Base-by-base conservation (phyloP, 169 alveolate species). In the Plasmodium chabaudi region DNA sequence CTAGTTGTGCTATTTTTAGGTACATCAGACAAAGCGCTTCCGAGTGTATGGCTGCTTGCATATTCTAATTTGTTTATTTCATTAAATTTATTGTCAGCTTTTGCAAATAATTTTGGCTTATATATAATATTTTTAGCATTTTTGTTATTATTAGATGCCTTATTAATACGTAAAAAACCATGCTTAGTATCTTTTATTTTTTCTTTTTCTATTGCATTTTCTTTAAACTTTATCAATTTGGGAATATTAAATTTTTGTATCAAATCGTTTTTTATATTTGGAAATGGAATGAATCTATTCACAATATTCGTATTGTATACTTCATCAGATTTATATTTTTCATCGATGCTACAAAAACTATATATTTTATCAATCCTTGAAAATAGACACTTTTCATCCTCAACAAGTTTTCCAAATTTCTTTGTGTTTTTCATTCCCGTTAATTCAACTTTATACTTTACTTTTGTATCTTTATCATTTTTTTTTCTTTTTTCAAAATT, bases 291-390 rank as follows among this genome's bases (percentile, higher is more conserved):
- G 49, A 17, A 59, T 19, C 60, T 15, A 27, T 72, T 49, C 21
- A 57, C 61, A 12, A 72, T 2, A 27, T 72, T 72, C 42, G 42
- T 34, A 57, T 72, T 42, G 53, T 59, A 19, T 6, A 2, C 12
- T 59, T 10, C 19, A 49, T 77, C 75, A 15, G 25, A 25, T 21
- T 9, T 17, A n/a, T 1, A 67, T 5, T 55, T 44, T 77, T 23
- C 59, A 64, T 77, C 49, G 17, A 44, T 19, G 51, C 55, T 25
- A 12, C 77, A 77, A 42, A 63, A 63, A 77, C 53, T 46, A 49
- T 77, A 77, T 77, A 77, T 77, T 15, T 55, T 63, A 17, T 77
- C 88, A 47, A 77, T 64, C 46, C 88, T 61, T 77, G 88, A 77
- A 77, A 77, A 77, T 25, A 77, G 42, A 1, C 34, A 12, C 64